A percentile compares a stretch with the other conserved stretches of the same genome.
These are phyloP conservation scores for Fusarium burgessii DNA, from an alignment of 2,329 filamentous ascomycete species.

Conservation along the genomic window DNA sequence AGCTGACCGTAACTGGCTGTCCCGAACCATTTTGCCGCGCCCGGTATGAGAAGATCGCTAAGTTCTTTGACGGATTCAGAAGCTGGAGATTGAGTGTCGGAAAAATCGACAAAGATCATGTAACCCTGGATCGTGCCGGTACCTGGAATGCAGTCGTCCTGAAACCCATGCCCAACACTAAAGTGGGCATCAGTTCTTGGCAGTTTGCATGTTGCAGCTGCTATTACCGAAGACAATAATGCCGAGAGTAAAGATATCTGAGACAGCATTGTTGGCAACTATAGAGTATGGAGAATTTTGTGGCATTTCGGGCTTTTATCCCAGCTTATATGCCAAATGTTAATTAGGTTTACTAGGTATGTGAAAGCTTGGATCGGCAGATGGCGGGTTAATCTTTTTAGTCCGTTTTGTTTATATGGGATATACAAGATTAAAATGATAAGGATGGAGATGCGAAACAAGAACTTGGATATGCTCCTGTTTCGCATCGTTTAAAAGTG, in stretches of 20 bases:
- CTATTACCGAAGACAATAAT: background rate
- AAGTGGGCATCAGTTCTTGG: background rate
- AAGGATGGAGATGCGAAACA: background rate
- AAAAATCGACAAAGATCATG: conserved; percentile 56
- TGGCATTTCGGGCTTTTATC: background rate
- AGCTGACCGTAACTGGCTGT: conserved; percentile 44
- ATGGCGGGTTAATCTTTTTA: background rate
- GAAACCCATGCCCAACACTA: conserved; percentile 1
- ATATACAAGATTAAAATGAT: background rate
- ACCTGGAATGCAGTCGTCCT: conserved; percentile 48
- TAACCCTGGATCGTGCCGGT: conserved; percentile 48
- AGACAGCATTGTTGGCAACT: background rate
- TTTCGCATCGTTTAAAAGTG: background rate
- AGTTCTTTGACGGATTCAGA: conserved; percentile 43
- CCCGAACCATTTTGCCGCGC: conserved; percentile 36
- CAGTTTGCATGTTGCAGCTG: background rate
- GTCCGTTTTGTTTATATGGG: background rate
- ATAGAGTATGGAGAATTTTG: background rate
- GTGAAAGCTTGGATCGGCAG: background rate
- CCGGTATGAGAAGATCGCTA: conserved; percentile 24
- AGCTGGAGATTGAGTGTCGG: conserved; percentile 37
- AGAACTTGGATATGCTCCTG: background rate
- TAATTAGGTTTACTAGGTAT: background rate
- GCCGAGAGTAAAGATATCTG: background rate
- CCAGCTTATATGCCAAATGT: background rate